Evolutionary conservation across 2,329 filamentous ascomycete species (phyloP).

Genomic region (Penicillium sp.): DNA sequence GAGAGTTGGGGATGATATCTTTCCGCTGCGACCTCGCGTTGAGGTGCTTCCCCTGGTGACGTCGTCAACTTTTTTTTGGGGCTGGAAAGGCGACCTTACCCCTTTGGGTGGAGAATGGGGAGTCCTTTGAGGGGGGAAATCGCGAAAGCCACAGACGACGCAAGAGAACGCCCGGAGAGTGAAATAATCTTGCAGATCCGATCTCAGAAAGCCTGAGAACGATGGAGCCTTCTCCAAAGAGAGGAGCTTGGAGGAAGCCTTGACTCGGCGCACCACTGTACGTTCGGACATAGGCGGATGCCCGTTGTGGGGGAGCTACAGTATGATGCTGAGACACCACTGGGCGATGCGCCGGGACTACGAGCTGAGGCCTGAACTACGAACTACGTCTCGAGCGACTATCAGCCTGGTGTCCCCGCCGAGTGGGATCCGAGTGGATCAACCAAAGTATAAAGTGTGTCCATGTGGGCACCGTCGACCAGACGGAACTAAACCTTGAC

Average conservation of each 20-base stretch:
- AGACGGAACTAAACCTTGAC: neutral
- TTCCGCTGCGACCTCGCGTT: neutral
- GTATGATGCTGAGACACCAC: neutral
- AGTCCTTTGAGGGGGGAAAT: neutral
- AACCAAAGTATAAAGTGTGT: too few relatives aligned
- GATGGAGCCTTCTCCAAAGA: neutral
- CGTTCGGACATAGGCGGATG: neutral
- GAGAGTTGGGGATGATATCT: conserved; percentile 1
- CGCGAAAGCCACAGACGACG: conserved; percentile 1
- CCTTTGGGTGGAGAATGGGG: conserved; percentile 2
- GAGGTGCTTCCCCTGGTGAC: conserved; percentile 8
- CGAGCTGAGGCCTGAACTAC: neutral
- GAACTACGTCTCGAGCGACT: too few relatives aligned
- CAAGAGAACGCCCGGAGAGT: neutral
- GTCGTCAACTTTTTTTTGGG: conserved; percentile 4
- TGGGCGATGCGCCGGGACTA: neutral
- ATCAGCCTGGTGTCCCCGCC: too few relatives aligned
- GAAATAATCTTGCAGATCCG: neutral
- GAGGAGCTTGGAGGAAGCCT: neutral
- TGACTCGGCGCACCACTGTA: neutral
- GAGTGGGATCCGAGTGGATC: too few relatives aligned
- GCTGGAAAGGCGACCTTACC: neutral
- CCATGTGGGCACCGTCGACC: neutral
- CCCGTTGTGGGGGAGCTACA: too few relatives aligned
- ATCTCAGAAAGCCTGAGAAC: neutral